Percentiles rank a stretch among this genome's conserved stretches.
phyloP scores from a whole-genome alignment of 1,284 basidiomycete species.

The Sparassis latifolia region DNA sequence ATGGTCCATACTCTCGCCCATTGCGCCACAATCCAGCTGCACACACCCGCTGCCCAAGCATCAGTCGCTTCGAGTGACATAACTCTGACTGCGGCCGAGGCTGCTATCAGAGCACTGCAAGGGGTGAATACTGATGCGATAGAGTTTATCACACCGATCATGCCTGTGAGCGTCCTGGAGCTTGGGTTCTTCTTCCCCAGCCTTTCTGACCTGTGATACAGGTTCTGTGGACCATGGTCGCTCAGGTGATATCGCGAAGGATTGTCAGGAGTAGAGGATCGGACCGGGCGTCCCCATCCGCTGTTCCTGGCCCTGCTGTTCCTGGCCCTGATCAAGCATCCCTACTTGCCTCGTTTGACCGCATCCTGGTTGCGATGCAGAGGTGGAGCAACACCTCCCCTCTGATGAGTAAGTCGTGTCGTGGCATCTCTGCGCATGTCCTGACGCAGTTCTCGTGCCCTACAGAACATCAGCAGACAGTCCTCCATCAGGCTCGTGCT shows the following conservation, averaged over 20 bases:
- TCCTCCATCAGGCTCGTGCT: background rate
- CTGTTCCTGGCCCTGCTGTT: background rate
- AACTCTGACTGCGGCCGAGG: conserved; percentile 20
- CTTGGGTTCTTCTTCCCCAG: too few species aligned
- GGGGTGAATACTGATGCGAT: conserved; percentile 10
- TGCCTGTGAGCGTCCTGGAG: conserved; percentile 18
- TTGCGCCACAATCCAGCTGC: conserved; percentile 31
- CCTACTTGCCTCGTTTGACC: conserved; percentile 9
- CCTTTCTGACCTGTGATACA: background rate
- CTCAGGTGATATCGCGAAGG: conserved; percentile 12
- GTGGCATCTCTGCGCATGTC: background rate
- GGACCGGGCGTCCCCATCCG: conserved; percentile 2
- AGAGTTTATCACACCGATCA: conserved; percentile 23
- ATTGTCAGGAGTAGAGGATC: conserved; percentile 2
- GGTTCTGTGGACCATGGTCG: conserved; percentile 16
- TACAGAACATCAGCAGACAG: conserved; percentile 2
- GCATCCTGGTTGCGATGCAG: conserved; percentile 13
- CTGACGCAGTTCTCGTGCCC: background rate
- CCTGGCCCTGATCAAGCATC: conserved; percentile 6
- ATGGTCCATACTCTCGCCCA: conserved; percentile 28
- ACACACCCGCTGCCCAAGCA: conserved; percentile 24
- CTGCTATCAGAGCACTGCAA: conserved; percentile 19
- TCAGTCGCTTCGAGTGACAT: conserved; percentile 18
- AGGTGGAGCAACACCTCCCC: conserved; percentile 8
- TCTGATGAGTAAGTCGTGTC: conserved; percentile 6